phyloP scores from a whole-genome alignment of 2,329 filamentous ascomycete genomes.

The Cytospora chrysosperma region DNA sequence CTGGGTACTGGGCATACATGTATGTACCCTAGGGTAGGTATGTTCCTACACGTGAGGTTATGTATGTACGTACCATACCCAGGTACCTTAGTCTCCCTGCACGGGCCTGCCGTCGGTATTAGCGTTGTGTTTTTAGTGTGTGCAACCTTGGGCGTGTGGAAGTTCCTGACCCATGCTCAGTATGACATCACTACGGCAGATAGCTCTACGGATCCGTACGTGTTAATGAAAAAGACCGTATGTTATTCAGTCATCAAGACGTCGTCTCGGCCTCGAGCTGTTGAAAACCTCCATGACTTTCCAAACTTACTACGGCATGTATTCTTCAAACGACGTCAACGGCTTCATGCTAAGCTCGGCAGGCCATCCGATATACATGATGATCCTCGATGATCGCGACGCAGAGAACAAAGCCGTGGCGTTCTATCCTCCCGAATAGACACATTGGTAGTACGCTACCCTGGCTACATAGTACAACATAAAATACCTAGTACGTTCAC shows the following conservation, averaged over 20 bases:
- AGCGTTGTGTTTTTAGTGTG: too few species aligned
- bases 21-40: too few species aligned
- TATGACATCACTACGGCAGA: not conserved
- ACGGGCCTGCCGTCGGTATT: not conserved
- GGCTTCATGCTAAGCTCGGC: not conserved
- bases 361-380: not conserved
- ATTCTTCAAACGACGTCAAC: not conserved
- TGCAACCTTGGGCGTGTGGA: not conserved
- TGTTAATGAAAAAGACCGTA: not conserved
- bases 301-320: not conserved
- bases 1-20: too few species aligned
- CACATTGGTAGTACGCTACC: not conserved
- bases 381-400: not conserved
- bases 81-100: not conserved
- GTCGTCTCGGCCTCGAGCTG: not conserved
- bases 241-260: not conserved
- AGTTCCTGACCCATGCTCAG: not conserved
- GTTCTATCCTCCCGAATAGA: not conserved
- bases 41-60: too few species aligned
- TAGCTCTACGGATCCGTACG: not conserved
- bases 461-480: too few species aligned
- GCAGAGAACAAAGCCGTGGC: not conserved
- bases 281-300: not conserved
- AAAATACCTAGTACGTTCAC: too few species aligned
- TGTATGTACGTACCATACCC: too few species aligned